phyloP scores from a whole-genome alignment of 1,284 basidiomycete genomes.

The Termitomyces sp. region DNA sequence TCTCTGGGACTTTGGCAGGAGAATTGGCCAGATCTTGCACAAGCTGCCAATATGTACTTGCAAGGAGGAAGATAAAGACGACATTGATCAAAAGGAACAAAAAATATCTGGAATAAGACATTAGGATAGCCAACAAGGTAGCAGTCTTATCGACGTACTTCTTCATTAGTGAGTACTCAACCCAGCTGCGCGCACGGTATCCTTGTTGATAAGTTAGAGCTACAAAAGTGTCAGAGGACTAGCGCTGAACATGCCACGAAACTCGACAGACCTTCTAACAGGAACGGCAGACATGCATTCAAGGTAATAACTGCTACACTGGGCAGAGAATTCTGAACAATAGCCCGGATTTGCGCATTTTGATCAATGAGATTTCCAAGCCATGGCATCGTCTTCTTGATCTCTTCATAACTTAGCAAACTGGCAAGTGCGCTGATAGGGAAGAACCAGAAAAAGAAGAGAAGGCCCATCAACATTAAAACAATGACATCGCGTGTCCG shows the following conservation, averaged over 20 bases:
- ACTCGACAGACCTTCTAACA: slow-evolving; percentile 71
- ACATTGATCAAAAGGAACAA: slow-evolving; percentile 93
- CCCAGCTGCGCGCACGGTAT: slow-evolving; percentile 82
- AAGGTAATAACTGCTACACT: slow-evolving; percentile 86
- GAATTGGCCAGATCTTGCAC: slow-evolving; percentile 84
- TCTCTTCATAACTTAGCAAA: slow-evolving; percentile 86
- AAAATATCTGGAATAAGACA: slow-evolving; percentile 66
- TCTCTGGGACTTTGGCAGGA: slow-evolving; percentile 85
- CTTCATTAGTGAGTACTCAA: slow-evolving; percentile 89
- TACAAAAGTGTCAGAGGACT: slow-evolving; percentile 24
- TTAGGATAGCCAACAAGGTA: slow-evolving; percentile 2
- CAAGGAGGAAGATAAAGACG: slow-evolving; percentile 92
- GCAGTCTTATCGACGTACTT: slow-evolving; percentile 53
- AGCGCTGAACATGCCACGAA: not conserved
- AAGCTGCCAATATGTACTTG: slow-evolving; percentile 86
- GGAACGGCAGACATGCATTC: slow-evolving; percentile 86
- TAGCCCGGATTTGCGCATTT: slow-evolving; percentile 74
- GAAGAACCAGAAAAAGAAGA: slow-evolving; percentile 84
- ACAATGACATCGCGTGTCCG: slow-evolving; percentile 69
- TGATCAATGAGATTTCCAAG: slow-evolving; percentile 74
- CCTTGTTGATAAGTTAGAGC: slow-evolving; percentile 88
- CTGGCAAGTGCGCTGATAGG: slow-evolving; percentile 83
- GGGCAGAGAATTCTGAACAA: slow-evolving; percentile 92
- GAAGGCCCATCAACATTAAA: slow-evolving; percentile 57
- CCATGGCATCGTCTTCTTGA: slow-evolving; percentile 87